Conservation (phyloP, 257 asterid genomes). For the Hygrophila difformis region DNA sequence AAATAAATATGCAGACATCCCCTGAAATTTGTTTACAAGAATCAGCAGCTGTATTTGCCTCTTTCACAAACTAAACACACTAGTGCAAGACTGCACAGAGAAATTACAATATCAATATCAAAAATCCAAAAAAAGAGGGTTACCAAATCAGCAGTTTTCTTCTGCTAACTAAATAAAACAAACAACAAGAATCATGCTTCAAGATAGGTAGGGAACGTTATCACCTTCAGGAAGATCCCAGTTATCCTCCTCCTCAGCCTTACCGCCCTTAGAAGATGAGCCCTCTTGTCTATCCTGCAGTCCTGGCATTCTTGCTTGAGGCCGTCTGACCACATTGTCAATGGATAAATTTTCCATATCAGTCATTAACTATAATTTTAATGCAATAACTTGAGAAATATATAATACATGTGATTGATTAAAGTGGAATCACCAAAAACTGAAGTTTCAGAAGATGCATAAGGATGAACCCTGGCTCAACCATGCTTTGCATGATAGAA, state of each 20-base stretch:
- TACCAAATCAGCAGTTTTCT: conserved; percentile 3
- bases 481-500: not conserved
- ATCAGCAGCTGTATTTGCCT: too few relatives aligned
- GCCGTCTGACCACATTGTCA: too few relatives aligned
- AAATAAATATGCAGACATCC: too few relatives aligned
- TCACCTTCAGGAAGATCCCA: conserved; percentile 60
- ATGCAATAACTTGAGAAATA: not conserved
- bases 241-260: conserved; percentile 46
- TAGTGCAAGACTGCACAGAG: too few relatives aligned
- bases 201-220: conserved; percentile 29
- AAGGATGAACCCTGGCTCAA: not conserved
- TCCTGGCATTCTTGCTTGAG: conserved; percentile 18
- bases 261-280: conserved; percentile 26
- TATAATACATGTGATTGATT: not conserved
- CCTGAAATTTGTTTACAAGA: too few relatives aligned
- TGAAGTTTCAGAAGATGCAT: not conserved
- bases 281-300: conserved; percentile 30
- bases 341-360: too few relatives aligned
- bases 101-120: too few relatives aligned
- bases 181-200: not conserved
- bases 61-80: too few relatives aligned
- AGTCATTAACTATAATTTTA: too few relatives aligned
- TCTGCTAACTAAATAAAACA: not conserved
- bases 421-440: not conserved
- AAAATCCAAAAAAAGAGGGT: too few relatives aligned